A percentile compares a stretch with the other conserved stretches of the same genome.
Evolutionary conservation across 1,139 yeast genomes (phyloP).

Genomic region (Taphrina wiesneri): DNA sequence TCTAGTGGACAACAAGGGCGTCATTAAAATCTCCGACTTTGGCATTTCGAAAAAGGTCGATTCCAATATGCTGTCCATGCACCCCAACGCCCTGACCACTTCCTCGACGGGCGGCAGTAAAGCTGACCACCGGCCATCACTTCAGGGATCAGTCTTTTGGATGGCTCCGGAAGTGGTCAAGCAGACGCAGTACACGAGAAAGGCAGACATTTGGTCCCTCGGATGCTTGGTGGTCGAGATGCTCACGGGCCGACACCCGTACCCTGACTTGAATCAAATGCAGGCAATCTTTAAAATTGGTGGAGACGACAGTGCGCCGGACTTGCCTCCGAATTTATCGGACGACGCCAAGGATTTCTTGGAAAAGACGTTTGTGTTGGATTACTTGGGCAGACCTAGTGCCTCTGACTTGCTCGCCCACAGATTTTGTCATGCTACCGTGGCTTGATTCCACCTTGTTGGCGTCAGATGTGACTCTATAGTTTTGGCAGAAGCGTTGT

Average conservation of each 20-base stretch:
- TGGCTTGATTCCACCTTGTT: slow-evolving; percentile 2
- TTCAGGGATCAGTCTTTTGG: slow-evolving; percentile 96
- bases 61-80: slow-evolving; percentile 44
- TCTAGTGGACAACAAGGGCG: slow-evolving; percentile 84
- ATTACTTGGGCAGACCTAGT: slow-evolving; percentile 69
- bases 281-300: slow-evolving; percentile 94
- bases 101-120: neutral
- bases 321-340: slow-evolving; percentile 75
- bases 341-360: slow-evolving; percentile 68
- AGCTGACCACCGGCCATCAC: slow-evolving; percentile 66
- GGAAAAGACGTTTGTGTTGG: slow-evolving; percentile 67
- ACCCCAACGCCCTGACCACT: neutral
- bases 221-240: slow-evolving; percentile 90
- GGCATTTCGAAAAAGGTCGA: slow-evolving; percentile 84
- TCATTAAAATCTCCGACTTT: slow-evolving; percentile 92
- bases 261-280: slow-evolving; percentile 91
- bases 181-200: slow-evolving; percentile 82
- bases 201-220: slow-evolving; percentile 94
- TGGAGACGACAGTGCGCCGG: slow-evolving; percentile 66
- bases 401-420: slow-evolving; percentile 70
- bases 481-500: neutral
- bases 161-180: slow-evolving; percentile 98
- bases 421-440: slow-evolving; percentile 32
- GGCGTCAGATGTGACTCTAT: neutral
- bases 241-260: slow-evolving; percentile 94